A percentile compares a stretch with the other conserved stretches of the same genome.
Evolutionary conservation across 352 stramenopile genomes (phyloP).

Genomic region (Achlya hypogyna): DNA sequence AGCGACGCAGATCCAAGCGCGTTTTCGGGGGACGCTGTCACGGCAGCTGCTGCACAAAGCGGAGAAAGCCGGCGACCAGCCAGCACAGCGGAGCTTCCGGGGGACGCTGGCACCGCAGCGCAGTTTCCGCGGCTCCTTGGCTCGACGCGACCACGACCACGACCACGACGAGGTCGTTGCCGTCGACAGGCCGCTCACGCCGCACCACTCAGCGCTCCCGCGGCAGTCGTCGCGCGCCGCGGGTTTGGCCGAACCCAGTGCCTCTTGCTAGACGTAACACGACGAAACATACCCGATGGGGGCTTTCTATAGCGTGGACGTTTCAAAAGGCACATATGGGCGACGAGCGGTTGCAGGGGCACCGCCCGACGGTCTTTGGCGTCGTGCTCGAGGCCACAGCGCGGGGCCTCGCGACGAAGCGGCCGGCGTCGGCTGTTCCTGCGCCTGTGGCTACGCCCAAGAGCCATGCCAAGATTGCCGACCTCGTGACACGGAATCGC

Average conservation of each 20-base stretch:
- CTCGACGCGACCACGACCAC: background rate
- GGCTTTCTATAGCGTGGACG: too few relatives aligned
- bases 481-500: slow-evolving; percentile 8
- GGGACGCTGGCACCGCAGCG: background rate
- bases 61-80: background rate
- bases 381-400: background rate
- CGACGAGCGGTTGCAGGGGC: background rate
- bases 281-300: too few relatives aligned
- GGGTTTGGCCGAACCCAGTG: background rate
- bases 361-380: background rate
- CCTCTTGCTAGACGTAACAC: too few relatives aligned
- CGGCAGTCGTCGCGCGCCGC: background rate
- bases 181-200: background rate
- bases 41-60: background rate
- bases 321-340: too few relatives aligned
- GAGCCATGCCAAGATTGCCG: slow-evolving; percentile 8
- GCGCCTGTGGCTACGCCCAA: too few relatives aligned
- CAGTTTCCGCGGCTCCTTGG: background rate
- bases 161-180: background rate
- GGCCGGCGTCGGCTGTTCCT: background rate
- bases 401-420: too few relatives aligned
- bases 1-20: background rate
- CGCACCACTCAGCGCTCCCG: background rate
- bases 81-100: background rate
- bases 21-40: background rate